A percentile compares a stretch with the other conserved stretches of the same genome.
These are phyloP conservation scores for Quercus parvula DNA, from an alignment of 306 rosid species.

Conservation along the genomic window DNA sequence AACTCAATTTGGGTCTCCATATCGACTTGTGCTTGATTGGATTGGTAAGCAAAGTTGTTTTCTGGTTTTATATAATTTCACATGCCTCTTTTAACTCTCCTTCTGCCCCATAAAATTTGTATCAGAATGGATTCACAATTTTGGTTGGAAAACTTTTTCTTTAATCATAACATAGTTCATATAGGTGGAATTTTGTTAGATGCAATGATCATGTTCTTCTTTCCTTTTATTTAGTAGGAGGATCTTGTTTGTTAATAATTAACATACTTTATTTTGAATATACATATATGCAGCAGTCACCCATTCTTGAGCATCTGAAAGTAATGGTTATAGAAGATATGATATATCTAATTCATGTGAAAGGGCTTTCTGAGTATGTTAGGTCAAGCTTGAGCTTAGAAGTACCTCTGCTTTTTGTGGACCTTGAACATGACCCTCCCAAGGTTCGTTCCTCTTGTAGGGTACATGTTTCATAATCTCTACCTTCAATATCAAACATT, in stretches of 20 bases:
- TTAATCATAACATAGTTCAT: not conserved
- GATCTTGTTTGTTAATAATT: not conserved
- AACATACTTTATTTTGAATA: not conserved
- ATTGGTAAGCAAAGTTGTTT: too few relatives aligned
- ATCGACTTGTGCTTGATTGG: too few relatives aligned
- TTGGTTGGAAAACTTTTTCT: not conserved
- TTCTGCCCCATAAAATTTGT: not conserved
- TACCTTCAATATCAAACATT: not conserved
- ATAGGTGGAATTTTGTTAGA: not conserved
- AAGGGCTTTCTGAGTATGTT: slow-evolving; percentile 45
- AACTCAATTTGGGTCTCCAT: too few relatives aligned
- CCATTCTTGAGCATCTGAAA: slow-evolving; percentile 51
- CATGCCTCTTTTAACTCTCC: not conserved
- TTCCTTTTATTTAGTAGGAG: not conserved
- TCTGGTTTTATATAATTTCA: too few relatives aligned
- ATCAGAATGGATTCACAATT: not conserved
- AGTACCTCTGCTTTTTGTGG: slow-evolving; percentile 55
- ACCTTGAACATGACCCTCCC: slow-evolving; percentile 73
- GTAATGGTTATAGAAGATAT: slow-evolving; percentile 83
- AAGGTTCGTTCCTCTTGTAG: slow-evolving; percentile 39
- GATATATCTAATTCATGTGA: slow-evolving; percentile 68
- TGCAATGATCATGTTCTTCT: not conserved
- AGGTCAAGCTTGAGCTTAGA: slow-evolving; percentile 49
- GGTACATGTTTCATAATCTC: not conserved
- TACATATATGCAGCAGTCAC: slow-evolving; percentile 36